phyloP scores from a whole-genome alignment of 352 stramenopile species.

The Pythium periplocum region DNA sequence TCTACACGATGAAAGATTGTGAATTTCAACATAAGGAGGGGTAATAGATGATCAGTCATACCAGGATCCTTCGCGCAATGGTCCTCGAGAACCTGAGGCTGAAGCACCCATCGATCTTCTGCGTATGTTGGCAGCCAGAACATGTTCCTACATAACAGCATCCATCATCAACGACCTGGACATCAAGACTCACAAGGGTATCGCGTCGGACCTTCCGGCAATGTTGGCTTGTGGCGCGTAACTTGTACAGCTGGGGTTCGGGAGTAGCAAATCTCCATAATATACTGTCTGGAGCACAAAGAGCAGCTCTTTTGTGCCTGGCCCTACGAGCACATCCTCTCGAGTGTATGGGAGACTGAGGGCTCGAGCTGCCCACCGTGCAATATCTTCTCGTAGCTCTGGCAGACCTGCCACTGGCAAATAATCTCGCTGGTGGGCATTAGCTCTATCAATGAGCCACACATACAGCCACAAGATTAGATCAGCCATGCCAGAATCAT shows the following conservation, averaged over 20 bases:
- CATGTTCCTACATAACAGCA: slow-evolving; percentile 53
- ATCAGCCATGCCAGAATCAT: slow-evolving; percentile 6
- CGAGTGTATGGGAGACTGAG: slow-evolving; percentile 58
- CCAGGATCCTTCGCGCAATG: slow-evolving; percentile 76
- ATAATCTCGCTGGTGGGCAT: slow-evolving; percentile 82
- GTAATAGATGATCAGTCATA: slow-evolving; percentile 10
- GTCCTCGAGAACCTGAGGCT: slow-evolving; percentile 73
- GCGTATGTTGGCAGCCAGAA: slow-evolving; percentile 81
- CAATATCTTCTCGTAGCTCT: slow-evolving; percentile 75
- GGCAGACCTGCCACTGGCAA: slow-evolving; percentile 71
- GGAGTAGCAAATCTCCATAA: slow-evolving; percentile 80
- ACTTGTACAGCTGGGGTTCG: slow-evolving; percentile 82
- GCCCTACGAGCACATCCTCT: slow-evolving; percentile 80
- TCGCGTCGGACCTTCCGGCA: slow-evolving; percentile 42
- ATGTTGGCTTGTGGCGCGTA: slow-evolving; percentile 85
- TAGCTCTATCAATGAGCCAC: slow-evolving; percentile 29
- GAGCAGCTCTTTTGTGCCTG: slow-evolving; percentile 85
- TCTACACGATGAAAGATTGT: slow-evolving; percentile 23
- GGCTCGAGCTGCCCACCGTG: slow-evolving; percentile 49
- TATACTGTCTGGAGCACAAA: slow-evolving; percentile 88
- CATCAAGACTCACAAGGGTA: no score
- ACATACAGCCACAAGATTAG: slow-evolving; percentile 3
- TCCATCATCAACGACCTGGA: no score
- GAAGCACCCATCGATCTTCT: slow-evolving; percentile 75
- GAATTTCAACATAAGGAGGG: neutral